Conservation (phyloP, 2,329 filamentous ascomycete genomes). For the Alternaria sp. region DNA sequence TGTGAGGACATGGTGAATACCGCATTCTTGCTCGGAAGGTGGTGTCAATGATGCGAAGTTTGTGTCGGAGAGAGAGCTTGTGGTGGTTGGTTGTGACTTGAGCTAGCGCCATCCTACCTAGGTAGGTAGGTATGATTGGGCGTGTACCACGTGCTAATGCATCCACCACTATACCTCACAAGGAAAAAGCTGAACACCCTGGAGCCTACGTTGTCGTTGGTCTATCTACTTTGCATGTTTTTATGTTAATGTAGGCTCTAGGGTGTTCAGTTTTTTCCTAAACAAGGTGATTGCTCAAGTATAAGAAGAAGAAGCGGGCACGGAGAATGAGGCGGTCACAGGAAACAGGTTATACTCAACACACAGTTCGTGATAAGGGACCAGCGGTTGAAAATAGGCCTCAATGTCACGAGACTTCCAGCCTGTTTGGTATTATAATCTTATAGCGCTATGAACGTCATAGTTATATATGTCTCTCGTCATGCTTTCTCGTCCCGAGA, state of each 20-base stretch:
- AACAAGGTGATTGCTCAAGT: not conserved
- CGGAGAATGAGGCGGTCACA: too few species aligned
- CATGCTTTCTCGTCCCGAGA: not conserved
- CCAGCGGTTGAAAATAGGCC: not conserved
- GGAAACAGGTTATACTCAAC: too few species aligned
- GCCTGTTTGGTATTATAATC: constrained; percentile 12
- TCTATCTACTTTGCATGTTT: too few species aligned
- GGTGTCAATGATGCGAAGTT: not conserved
- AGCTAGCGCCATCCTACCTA: constrained; percentile 1
- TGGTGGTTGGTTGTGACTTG: constrained; percentile 9
- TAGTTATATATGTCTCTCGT: not conserved
- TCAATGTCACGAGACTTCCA: not conserved
- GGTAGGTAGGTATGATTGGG: not conserved
- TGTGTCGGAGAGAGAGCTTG: not conserved
- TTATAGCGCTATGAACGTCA: constrained; percentile 6
- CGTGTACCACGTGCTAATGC: not conserved
- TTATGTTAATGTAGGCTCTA: too few species aligned
- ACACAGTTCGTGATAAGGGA: too few species aligned
- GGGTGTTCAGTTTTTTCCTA: too few species aligned
- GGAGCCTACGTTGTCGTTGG: too few species aligned
- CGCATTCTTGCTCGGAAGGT: not conserved
- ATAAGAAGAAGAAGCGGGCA: not conserved
- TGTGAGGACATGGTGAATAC: constrained; percentile 19
- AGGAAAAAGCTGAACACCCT: too few species aligned
- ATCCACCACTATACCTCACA: not conserved